phyloP scores from a whole-genome alignment of 2,329 filamentous ascomycete genomes.

The Epichloe sp. region DNA sequence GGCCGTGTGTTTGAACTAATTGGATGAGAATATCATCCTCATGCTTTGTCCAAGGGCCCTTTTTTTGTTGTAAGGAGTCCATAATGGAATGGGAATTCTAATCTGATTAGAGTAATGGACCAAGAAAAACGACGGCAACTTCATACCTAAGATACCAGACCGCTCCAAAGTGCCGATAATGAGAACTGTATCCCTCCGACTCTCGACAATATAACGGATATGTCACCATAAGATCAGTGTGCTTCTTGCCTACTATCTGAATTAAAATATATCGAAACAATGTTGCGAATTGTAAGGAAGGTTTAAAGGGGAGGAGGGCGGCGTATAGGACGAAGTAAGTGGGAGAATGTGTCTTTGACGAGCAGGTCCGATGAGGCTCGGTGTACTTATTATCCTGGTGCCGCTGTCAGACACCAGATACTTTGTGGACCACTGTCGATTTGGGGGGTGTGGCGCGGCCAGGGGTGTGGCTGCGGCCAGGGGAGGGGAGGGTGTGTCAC shows the following conservation, averaged over 20 bases:
- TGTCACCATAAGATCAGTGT: not conserved
- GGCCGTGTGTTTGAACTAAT: conserved; percentile 57
- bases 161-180: not conserved
- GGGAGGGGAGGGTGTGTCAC: not conserved
- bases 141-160: not conserved
- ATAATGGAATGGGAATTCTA: not conserved
- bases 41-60: conserved; percentile 71
- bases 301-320: not conserved
- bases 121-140: not conserved
- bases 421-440: not conserved
- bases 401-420: not conserved
- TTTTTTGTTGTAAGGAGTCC: conserved; percentile 20
- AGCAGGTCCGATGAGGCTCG: conserved; percentile 5
- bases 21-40: conserved; percentile 61
- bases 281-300: not conserved
- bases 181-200: not conserved
- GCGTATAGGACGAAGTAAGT: conserved; percentile 2
- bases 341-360: not conserved
- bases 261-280: not conserved
- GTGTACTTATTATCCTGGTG: conserved; percentile 3
- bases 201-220: not conserved
- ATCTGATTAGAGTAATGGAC: not conserved
- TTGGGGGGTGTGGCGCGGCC: not conserved
- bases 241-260: not conserved
- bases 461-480: not conserved